These are phyloP conservation scores for Aspergillus campestris DNA, from an alignment of 495 filamentous ascomycete species.

Conservation along the genomic window DNA sequence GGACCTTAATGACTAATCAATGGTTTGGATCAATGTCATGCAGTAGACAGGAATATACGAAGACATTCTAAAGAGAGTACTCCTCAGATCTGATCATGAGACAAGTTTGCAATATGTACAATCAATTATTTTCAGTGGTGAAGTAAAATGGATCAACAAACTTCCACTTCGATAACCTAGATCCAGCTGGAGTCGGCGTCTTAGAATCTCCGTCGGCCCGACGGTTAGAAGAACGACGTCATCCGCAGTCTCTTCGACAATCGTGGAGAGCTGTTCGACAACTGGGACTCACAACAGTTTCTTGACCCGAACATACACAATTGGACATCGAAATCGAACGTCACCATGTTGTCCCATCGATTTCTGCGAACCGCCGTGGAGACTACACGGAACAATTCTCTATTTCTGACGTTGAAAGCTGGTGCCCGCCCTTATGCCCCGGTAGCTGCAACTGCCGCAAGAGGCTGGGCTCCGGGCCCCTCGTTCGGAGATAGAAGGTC, in stretches of 20 bases:
- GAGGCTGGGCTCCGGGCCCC: slow-evolving; percentile 1
- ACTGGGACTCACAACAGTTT: neutral
- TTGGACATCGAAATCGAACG: neutral
- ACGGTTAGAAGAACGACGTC: slow-evolving; percentile 15
- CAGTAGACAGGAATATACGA: no score
- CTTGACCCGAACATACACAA: neutral
- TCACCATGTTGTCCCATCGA: slow-evolving; percentile 28
- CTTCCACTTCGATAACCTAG: no score
- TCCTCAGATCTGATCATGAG: no score
- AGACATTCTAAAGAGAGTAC: no score
- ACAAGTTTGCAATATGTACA: no score
- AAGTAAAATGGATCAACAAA: no score
- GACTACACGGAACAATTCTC: slow-evolving; percentile 6
- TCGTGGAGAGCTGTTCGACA: no score
- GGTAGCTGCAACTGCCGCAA: slow-evolving; percentile 23
- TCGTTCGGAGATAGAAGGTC: slow-evolving; percentile 17
- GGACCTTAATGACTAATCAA: no score
- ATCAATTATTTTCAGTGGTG: no score
- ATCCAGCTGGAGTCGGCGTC: neutral
- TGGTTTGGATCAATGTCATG: no score
- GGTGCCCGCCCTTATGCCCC: slow-evolving; percentile 7
- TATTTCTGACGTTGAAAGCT: slow-evolving; percentile 3
- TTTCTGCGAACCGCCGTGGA: slow-evolving; percentile 16
- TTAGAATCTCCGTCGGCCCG: slow-evolving; percentile 14
- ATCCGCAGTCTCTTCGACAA: slow-evolving; percentile 5